Base-by-base conservation (phyloP, 305 asterid genomes). In the Lippia alba region DNA sequence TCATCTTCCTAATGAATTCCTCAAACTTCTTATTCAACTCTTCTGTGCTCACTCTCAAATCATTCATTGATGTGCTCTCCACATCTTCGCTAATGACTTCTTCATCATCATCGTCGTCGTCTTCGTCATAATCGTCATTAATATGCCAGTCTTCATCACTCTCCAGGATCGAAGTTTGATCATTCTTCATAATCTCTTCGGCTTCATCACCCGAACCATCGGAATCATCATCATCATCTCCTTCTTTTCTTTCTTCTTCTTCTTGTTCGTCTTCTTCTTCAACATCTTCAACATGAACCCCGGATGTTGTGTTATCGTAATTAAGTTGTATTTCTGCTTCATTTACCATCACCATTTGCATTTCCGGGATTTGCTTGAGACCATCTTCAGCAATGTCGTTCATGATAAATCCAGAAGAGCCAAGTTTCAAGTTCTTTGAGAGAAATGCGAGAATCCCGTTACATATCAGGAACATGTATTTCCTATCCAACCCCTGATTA, bases 1-100 rank as follows among this genome's bases (percentile, higher is more conserved):
- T 89, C 90, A 83, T 87, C 77, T 72, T 89, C 79, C 80, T 77
- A 8, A 89, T 89, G 61, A 89, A 85, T 49, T 86, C 93, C 66
- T 85, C 96, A 64, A 83, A 74, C 76, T 81, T 85, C 71, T 73
- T 79, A 67, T 86, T 89, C 71, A 89, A 56, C 69, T 86, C 91
- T 46, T 89, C 91, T 32, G 82, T 85, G 56, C 84, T 79, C 15
- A 86, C 72, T 16, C 70, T 73, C 16, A 57, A 84, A 6, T 75
- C 89, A 57, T 14, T 69, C 30, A 53, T 60, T 61, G 68, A 8
- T 59, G 64, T 61, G 4, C 74, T 66, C 49, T 75, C 70, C 7
- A 44, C 4, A 46, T 34, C 19, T 41, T 16, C 30, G 62, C 68
- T 45, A 57, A 34, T 74, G 79, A 66, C 76, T 0, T 64, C 60